Base-by-base conservation (phyloP, 805 yeast species). In the Candida tallmaniae region DNA sequence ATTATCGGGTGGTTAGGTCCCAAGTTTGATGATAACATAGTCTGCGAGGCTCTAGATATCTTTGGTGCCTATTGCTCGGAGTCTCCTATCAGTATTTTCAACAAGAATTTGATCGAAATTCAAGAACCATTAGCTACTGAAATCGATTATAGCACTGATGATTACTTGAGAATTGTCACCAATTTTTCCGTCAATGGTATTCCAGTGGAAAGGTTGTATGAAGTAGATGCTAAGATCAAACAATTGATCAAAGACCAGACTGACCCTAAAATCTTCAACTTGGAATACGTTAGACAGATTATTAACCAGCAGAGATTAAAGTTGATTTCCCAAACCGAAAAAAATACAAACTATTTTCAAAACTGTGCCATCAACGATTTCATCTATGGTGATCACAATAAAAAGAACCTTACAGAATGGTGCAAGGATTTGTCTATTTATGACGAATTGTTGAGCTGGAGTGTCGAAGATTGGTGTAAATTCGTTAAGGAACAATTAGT, bases 1-100 rank as follows among this genome's bases (percentile, higher is more conserved):
- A 50, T 71, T 12, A 58, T 93, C 17, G 65, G 83, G 3, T 89
- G 95, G 90, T 69, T 85, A 32, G 97, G 97, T 6, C 95, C 95
- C 6, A 61, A 66, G 10, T 73, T 72, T 24, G 51, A 58, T 7
- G 75, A 81, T 27, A 52, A 65, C 10, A 51, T 78, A 14, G 62
- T 62, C 5, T 78, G 76, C 51, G 66, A 80, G 26, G 97, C 96
- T 0, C 55, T 87, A 14, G 83, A 83, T 31, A 68, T 83, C 32
- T 45, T 93, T 11, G 74, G 87, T 13, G 70, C 74, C 18, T 93
- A 90, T 53, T 70, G 90, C 34, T 77, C 94, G 4, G 83, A 79
- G 31, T 75, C 83, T 2, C 78, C 95, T 0, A 76, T 86, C 29
- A 83, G 97, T 2, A 67, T 87, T 17, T 72, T 93, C 40, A 76